A percentile compares a stretch with the other conserved stretches of the same genome.
Evolutionary conservation across 495 filamentous ascomycete genomes (phyloP).

Genomic region (Penicillium dipodomyicola): DNA sequence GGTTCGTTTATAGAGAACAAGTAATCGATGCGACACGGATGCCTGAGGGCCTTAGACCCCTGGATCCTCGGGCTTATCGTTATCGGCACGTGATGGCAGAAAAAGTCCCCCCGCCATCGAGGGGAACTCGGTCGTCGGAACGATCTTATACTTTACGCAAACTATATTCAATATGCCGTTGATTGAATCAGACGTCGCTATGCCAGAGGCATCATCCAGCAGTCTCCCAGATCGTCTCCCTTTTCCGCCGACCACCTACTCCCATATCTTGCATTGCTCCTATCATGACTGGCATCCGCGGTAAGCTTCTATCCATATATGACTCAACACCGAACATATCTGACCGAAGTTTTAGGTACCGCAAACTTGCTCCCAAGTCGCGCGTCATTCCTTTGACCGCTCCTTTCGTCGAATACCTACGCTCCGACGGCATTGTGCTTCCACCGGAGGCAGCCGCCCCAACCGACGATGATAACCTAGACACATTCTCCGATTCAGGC

Average conservation of each 20-base stretch:
- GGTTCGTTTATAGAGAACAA: conserved; percentile 8
- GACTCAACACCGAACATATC: conserved; percentile 6
- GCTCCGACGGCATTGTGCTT: conserved; percentile 88
- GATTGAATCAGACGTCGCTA: conserved; percentile 27
- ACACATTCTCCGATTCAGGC: conserved; percentile 40
- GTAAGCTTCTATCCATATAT: conserved; percentile 25
- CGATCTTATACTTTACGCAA: neutral
- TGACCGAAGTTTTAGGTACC: conserved; percentile 56
- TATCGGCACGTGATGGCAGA: conserved; percentile 29
- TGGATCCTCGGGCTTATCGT: conserved; percentile 17
- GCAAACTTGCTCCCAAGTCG: conserved; percentile 76
- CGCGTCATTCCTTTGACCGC: conserved; percentile 72
- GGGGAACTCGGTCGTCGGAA: conserved; percentile 1
- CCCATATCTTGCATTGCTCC: conserved; percentile 91
- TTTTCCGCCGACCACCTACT: conserved; percentile 77
- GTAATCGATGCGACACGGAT: conserved; percentile 8
- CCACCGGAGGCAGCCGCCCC: conserved; percentile 50
- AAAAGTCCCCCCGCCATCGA: conserved; percentile 27
- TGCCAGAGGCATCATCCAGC: conserved; percentile 16
- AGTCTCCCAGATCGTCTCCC: conserved; percentile 48
- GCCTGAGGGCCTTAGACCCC: conserved; percentile 9
- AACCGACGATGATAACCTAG: conserved; percentile 37
- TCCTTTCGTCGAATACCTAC: conserved; percentile 81
- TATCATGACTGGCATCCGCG: conserved; percentile 85
- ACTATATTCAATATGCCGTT: conserved; percentile 31